Base-by-base conservation (phyloP, 352 stramenopile species). In the Phytopythium ostracodes region DNA sequence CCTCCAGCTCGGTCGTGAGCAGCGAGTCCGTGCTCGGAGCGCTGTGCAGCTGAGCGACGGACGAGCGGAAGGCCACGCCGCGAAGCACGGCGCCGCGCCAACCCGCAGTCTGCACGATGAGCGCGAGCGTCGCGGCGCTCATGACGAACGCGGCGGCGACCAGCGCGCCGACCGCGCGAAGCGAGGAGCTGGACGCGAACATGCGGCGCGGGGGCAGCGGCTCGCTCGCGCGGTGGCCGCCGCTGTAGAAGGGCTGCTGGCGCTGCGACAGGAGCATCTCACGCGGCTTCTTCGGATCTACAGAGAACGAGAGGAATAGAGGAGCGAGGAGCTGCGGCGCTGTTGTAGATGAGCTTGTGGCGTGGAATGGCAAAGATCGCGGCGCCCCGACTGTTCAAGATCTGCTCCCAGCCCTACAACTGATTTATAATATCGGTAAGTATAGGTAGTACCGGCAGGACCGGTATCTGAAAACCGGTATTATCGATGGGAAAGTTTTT, bases 61-160 rank as follows among this genome's bases (percentile, higher is more conserved):
- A 20, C 59, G 47, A 27, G 57, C 61, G 56, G 38, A 25, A 40
- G 55, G 49, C 14, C 12, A 56, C 27, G 50, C 50, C 50, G 50
- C 27, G 25, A 15, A 31, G 9, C 25, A 56, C 57, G 25, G 66
- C 49, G 8, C 59, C 54, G 51, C 67, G 55, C 35, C 78, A 43
- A 2, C 71, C 73, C 8, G 67, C 40, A 20, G 67, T 64, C 46
- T 79, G 73, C 52, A 79, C 68, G 27, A 79, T 50, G 5, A 62
- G 65, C 56, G 60, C 72, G 65, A 75, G 75, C 35, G 75, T 65
- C 10, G 74, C 31, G 60, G 72, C 54, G 40, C 71, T 75, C 46
- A 80, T 46, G 44, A 84, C 52, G 36, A 75, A 65, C 46, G 75
- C 63, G 56, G 59, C 53, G 56, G 70, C 57, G 44, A 70, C 64